phyloP scores from a whole-genome alignment of 2,329 filamentous ascomycete genomes.

The Microsporum canis region DNA sequence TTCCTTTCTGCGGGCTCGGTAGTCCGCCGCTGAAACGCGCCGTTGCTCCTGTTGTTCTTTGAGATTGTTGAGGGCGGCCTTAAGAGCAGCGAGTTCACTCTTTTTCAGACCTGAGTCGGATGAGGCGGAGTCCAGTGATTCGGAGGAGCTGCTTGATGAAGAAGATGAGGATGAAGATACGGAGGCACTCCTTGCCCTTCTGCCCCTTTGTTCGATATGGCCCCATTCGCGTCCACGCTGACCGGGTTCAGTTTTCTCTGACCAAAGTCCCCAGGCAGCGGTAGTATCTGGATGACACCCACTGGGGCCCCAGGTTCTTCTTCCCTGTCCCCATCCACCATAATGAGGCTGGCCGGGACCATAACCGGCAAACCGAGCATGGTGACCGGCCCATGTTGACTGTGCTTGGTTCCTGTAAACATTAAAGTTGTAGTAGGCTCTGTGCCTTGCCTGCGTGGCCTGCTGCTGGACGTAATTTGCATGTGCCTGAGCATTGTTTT shows the following conservation, averaged over 20 bases:
- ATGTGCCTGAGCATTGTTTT: slow-evolving; percentile 29
- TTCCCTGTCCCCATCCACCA: not conserved
- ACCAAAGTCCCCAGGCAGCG: not conserved
- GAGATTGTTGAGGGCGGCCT: not conserved
- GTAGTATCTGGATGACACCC: not conserved
- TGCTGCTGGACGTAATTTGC: slow-evolving; percentile 28
- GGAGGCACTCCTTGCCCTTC: slow-evolving; percentile 7
- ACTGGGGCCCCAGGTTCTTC: not conserved
- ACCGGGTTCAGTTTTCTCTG: not conserved
- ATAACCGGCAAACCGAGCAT: not conserved
- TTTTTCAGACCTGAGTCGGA: not conserved
- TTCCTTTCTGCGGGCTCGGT: slow-evolving; percentile 4
- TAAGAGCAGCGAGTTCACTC: not conserved
- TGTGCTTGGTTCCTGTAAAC: not conserved
- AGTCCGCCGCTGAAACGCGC: not conserved
- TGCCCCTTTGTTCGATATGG: not conserved
- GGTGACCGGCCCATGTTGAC: not conserved
- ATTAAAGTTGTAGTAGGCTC: not conserved
- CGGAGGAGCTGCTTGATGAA: slow-evolving; percentile 10
- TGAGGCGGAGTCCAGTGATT: slow-evolving; percentile 2
- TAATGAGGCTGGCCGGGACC: not conserved
- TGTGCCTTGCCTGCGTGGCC: not conserved
- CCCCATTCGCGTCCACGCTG: not conserved
- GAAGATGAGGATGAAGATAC: slow-evolving; percentile 13
- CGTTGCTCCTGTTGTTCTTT: slow-evolving; percentile 4